Evolutionary conservation across 2,329 filamentous ascomycete genomes (phyloP).

Genomic region (Botrytis tulipae): DNA sequence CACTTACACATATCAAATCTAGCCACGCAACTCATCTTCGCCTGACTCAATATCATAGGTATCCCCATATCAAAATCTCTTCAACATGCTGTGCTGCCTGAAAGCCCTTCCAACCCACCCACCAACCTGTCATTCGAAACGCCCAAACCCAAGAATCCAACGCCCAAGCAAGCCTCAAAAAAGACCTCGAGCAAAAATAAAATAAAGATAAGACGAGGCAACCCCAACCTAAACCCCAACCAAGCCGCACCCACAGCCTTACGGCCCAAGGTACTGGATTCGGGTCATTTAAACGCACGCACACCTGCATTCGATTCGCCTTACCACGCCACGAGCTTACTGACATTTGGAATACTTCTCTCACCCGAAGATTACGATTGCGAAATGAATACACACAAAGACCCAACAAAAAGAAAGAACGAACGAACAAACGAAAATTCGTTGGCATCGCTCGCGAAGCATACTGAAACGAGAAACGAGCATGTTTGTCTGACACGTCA

Average conservation of each 20-base stretch:
- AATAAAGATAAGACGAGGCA: background rate
- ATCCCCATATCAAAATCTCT: background rate
- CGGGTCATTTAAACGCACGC: background rate
- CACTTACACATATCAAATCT: background rate
- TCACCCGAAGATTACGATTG: no score
- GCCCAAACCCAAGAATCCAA: background rate
- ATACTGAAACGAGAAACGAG: background rate
- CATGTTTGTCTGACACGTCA: conserved; percentile 1
- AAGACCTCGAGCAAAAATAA: no score
- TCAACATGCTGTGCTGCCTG: background rate
- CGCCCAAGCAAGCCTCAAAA: background rate
- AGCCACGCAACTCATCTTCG: background rate
- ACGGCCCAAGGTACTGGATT: background rate
- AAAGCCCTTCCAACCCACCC: background rate
- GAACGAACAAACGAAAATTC: background rate
- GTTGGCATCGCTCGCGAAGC: background rate
- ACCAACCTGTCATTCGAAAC: background rate
- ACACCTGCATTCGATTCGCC: background rate
- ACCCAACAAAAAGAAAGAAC: no score
- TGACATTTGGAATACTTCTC: background rate
- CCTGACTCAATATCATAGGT: no score
- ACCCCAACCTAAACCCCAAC: background rate
- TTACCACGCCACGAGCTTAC: background rate
- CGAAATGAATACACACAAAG: background rate
- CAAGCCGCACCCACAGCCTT: background rate